Percentiles rank a stretch among this genome's conserved stretches.
Evolutionary conservation across 805 yeast genomes (phyloP).

Genomic region (Nakazawaea pomicola): DNA sequence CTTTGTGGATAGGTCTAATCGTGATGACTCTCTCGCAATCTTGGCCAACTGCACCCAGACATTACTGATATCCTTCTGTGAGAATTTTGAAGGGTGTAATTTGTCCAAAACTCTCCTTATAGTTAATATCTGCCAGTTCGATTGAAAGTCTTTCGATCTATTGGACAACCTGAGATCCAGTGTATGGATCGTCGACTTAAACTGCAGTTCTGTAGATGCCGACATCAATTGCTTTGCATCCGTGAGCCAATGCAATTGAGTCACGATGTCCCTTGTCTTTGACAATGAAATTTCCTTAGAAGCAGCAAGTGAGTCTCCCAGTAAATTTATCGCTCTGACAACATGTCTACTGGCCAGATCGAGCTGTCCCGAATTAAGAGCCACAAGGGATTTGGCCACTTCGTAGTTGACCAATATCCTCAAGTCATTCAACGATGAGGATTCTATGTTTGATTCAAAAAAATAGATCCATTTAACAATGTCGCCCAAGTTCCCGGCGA

Average conservation of each 20-base stretch:
- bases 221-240: constrained; percentile 45
- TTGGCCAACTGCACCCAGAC: constrained; percentile 57
- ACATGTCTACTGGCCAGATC: constrained; percentile 34
- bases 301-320: constrained; percentile 57
- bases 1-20: constrained; percentile 69
- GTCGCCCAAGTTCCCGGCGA: constrained; percentile 48
- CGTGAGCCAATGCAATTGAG: constrained; percentile 54
- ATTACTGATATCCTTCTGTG: constrained; percentile 33
- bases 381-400: constrained; percentile 57
- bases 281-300: constrained; percentile 46
- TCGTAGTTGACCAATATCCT: constrained; percentile 53
- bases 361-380: constrained; percentile 31
- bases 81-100: constrained; percentile 13
- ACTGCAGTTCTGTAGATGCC: constrained; percentile 11
- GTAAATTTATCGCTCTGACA: constrained; percentile 44
- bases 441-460: constrained; percentile 31
- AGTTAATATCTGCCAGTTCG: constrained; percentile 55
- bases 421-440: constrained; percentile 43
- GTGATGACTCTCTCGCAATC: constrained; percentile 60
- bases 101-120: constrained; percentile 44
- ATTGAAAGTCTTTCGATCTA: constrained; percentile 49
- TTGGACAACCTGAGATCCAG: constrained; percentile 22
- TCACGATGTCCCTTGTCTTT: constrained; percentile 42
- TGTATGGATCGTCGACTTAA: constrained; percentile 7
- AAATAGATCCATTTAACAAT: constrained; percentile 55